Evolutionary conservation across 768 basidiomycete genomes (phyloP), one percentile per base, ranked within the genome.

Genomic region (Cystobasidium tubakii): DNA sequence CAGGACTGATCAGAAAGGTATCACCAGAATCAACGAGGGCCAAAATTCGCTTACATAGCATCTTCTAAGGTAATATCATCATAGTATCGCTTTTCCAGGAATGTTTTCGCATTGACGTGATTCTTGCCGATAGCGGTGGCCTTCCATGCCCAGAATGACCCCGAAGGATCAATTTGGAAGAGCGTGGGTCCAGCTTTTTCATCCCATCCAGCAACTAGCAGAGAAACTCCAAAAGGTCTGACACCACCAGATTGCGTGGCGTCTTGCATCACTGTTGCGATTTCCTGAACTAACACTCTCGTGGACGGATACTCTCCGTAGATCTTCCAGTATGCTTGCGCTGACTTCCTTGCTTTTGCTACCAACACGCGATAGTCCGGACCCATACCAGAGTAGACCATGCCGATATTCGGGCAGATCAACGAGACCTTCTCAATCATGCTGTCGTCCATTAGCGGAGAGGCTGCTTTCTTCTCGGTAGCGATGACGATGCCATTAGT

Each of bases 111-210:
- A 79, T 99, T 99, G 57, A 93, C 88, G 92, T 98, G 97, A 83
- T 98, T 98, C 84, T 99, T 99, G 46, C 96, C 96, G 78, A 98
- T 99, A 13, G 96, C 96, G 27, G 64, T 95, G 9, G 96, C 96
- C 81, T 99, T 99, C 96, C 96, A 99, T 34, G 96, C 95, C 96
- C 96, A 99, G 83, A 91, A 99, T 36, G 92, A 92, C 69, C 96
- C 96, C 43, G 93, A 96, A 46, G 96, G 96, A 83, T 99, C 96
- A 53, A 99, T 94, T 82, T 99, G 96, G 83, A 96, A 98, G 77
- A 99, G 85, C n/a, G 88, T 89, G 76, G 93, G 92, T 27, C 96
- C 96, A n/a, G 92, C 89, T 80, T 89, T 89, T 78, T 85, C 84
- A 81, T 99, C 96, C 89, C 90, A 99, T 55, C 96, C 96, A 23